Evolutionary conservation across 768 basidiomycete species (phyloP), one percentile per base, ranked within the genome.

Genomic region (Gloeophyllum trabeum): DNA sequence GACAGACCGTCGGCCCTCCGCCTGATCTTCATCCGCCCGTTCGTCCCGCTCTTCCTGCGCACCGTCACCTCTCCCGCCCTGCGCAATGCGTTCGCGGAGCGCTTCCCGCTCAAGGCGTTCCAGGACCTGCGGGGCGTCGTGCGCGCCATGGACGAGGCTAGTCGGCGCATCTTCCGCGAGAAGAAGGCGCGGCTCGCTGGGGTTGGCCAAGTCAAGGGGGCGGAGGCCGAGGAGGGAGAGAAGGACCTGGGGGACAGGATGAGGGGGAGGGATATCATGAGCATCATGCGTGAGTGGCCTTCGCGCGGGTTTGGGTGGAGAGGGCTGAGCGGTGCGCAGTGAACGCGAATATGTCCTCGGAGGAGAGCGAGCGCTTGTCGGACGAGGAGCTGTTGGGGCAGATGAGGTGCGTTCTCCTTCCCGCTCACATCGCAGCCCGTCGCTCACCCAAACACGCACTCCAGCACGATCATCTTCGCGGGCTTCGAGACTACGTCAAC

Each of bases 371-470:
- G 16, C 50, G 47, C 16, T 54, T 66, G 34, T 53, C 53, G 1
- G 60, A 66, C 1, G 53, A 52, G 6, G 64, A 66, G 35, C 46
- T 66, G 5, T 43, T 63, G 3, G 66, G 62, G 1, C 64, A 66
- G 41, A 62, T 67, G 45, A 64, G n/a, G n/a, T n/a, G n/a, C n/a
- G n/a, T n/a, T n/a, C n/a, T n/a, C n/a, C n/a, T n/a, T n/a, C n/a
- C n/a, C n/a, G n/a, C n/a, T n/a, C n/a, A n/a, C n/a, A n/a, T n/a
- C n/a, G n/a, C n/a, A n/a, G n/a, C n/a, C n/a, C n/a, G n/a, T n/a
- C n/a, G n/a, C n/a, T n/a, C n/a, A n/a, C n/a, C n/a, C n/a, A n/a
- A n/a, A n/a, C n/a, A n/a, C n/a, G n/a, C n/a, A n/a, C n/a, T n/a
- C n/a, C n/a, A n/a, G n/a, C n/a, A n/a, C n/a, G n/a, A n/a, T n/a